Evolutionary conservation across 306 rosid species (phyloP).

Genomic region (Sphenostylis stenocarpa): DNA sequence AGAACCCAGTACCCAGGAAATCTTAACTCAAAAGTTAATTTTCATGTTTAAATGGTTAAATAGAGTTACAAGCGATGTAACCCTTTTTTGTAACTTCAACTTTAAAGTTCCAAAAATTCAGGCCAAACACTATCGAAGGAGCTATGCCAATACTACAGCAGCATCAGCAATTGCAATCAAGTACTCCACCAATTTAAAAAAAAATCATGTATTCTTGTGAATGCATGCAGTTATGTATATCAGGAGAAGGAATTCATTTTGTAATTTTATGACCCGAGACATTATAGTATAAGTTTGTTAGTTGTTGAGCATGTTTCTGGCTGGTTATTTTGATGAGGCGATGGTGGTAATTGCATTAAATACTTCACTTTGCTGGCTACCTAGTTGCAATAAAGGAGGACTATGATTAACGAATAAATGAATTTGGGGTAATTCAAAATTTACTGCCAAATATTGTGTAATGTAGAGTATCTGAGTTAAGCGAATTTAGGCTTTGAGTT

Average conservation of each 20-base stretch:
- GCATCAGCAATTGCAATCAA: neutral
- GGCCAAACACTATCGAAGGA: neutral
- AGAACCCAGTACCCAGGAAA: neutral
- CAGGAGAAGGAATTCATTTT: neutral
- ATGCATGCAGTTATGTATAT: neutral
- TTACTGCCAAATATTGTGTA: neutral
- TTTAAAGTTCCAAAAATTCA: neutral
- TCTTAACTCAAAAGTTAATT: neutral
- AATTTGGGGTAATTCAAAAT: neutral
- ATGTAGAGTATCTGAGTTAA: neutral
- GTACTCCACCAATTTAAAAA: neutral
- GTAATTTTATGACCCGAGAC: neutral
- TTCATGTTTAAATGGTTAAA: neutral
- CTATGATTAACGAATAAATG: neutral
- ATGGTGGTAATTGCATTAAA: neutral
- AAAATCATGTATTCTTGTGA: neutral
- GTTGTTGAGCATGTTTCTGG: neutral
- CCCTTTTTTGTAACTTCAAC: neutral
- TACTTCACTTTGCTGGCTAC: neutral
- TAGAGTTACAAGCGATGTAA: neutral
- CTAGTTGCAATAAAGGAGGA: neutral
- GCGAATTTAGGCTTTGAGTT: neutral
- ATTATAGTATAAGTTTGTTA: neutral
- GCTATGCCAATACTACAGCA: neutral
- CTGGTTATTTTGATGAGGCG: constrained; percentile 11